Conservation (phyloP, 2,329 filamentous ascomycete species). For the Talaromyces sp. region DNA sequence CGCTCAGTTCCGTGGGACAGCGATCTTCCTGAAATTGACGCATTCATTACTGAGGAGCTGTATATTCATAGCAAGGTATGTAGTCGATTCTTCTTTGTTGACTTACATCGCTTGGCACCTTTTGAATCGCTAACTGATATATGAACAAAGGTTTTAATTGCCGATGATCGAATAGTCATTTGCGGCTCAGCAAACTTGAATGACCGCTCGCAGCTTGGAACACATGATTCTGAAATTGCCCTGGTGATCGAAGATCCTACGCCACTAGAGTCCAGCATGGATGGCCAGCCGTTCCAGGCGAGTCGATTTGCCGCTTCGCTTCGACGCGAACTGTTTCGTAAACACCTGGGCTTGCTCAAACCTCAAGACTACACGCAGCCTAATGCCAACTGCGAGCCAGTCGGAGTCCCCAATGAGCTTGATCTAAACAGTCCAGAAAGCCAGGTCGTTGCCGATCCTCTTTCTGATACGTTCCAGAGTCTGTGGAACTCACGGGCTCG, state of each 20-base stretch:
- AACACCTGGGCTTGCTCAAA: conserved; percentile 79
- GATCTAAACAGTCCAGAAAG: conserved; percentile 53
- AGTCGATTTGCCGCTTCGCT: conserved; percentile 80
- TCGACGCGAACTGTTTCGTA: conserved; percentile 79
- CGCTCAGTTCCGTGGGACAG: conserved; percentile 60
- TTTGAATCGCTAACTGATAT: conserved; percentile 2
- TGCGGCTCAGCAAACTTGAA: conserved; percentile 90
- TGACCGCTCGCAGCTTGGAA: conserved; percentile 80
- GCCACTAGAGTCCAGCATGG: conserved; percentile 69
- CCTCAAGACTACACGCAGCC: conserved; percentile 66
- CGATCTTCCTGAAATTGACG: conserved; percentile 56
- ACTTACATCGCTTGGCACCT: background rate
- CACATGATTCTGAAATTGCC: conserved; percentile 86
- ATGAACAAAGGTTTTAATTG: conserved; percentile 60
- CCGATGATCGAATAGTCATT: conserved; percentile 79
- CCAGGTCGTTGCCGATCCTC: conserved; percentile 55
- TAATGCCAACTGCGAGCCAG: conserved; percentile 56
- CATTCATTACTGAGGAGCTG: conserved; percentile 61
- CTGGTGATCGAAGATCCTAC: conserved; percentile 85
- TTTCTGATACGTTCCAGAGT: conserved; percentile 54
- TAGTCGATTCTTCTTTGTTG: background rate
- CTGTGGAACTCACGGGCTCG: conserved; percentile 58
- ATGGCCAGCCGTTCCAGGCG: conserved; percentile 71
- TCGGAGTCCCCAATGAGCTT: conserved; percentile 54
- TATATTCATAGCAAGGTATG: conserved; percentile 57